Conservation (phyloP, 257 asterid genomes). For the Leptodermis oblonga region DNA sequence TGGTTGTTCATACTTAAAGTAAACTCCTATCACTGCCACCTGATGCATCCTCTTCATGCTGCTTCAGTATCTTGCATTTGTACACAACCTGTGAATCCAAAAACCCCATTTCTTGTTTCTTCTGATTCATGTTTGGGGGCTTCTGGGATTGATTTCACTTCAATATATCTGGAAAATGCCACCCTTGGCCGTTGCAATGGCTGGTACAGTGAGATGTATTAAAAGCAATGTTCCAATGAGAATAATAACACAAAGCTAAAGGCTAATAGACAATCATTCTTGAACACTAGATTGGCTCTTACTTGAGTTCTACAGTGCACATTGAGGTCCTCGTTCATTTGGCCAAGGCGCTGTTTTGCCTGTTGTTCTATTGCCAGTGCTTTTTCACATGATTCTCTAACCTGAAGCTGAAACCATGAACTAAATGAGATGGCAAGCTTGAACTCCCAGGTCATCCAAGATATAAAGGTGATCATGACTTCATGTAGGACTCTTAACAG, state of each 20-base stretch:
- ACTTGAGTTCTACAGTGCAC: constrained; percentile 65
- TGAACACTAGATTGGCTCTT: constrained; percentile 19
- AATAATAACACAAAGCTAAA: background rate
- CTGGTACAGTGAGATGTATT: constrained; percentile 28
- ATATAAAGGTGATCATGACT: background rate
- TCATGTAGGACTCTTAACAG: background rate
- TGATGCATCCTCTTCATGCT: background rate
- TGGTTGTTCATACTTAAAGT: background rate
- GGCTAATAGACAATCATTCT: background rate
- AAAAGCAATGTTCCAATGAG: background rate
- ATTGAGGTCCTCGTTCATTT: constrained; percentile 54
- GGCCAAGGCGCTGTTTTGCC: constrained; percentile 53
- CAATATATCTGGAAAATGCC: constrained; percentile 33
- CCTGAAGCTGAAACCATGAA: constrained; percentile 30
- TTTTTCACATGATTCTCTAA: constrained; percentile 46
- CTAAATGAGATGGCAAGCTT: background rate
- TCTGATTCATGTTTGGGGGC: background rate
- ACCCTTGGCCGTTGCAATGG: constrained; percentile 56
- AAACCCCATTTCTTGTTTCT: background rate
- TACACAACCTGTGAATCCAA: background rate
- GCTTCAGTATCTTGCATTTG: background rate
- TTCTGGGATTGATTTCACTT: constrained; percentile 20
- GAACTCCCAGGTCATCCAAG: background rate
- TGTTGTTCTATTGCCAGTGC: constrained; percentile 47
- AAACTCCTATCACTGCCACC: background rate